Conservation (phyloP, 257 asterid species). For the Asclepias syriaca region DNA sequence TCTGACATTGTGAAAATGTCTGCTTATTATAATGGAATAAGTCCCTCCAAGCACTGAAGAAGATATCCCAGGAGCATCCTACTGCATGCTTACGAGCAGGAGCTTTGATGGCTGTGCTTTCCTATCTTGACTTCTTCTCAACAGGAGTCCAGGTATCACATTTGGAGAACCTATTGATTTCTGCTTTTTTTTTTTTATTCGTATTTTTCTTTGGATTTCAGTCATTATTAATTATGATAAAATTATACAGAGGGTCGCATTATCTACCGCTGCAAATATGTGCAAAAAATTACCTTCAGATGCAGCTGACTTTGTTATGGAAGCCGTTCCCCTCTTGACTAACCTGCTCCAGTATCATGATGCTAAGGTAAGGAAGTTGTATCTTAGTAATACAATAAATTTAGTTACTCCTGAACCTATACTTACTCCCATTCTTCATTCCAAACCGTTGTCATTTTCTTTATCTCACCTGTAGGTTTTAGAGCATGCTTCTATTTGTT, state of each 20-base stretch:
- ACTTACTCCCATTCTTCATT: neutral
- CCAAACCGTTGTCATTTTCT: neutral
- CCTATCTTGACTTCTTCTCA: constrained; percentile 96
- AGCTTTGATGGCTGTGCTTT: constrained; percentile 98
- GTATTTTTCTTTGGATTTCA: neutral
- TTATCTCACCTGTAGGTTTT: constrained; percentile 42
- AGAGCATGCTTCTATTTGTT: constrained; percentile 92
- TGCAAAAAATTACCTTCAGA: constrained; percentile 98
- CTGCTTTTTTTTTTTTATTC: neutral
- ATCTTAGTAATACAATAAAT: neutral
- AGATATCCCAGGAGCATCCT: constrained; percentile 97
- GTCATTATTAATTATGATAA: neutral
- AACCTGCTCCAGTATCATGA: constrained; percentile 97
- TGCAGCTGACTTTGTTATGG: constrained; percentile 98
- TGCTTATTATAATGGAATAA: constrained; percentile 25
- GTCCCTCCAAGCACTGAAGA: constrained; percentile 97
- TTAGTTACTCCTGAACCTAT: neutral
- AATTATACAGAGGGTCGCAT: constrained; percentile 77
- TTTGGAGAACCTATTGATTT: constrained; percentile 12
- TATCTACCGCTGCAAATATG: constrained; percentile 96
- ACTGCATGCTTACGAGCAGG: constrained; percentile 99
- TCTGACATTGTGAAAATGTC: neutral
- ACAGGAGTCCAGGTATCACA: constrained; percentile 91
- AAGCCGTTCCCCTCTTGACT: constrained; percentile 95
- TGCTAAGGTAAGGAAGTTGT: constrained; percentile 60